phyloP scores from a whole-genome alignment of 2,329 filamentous ascomycete species.

The Diaporthe sp. region DNA sequence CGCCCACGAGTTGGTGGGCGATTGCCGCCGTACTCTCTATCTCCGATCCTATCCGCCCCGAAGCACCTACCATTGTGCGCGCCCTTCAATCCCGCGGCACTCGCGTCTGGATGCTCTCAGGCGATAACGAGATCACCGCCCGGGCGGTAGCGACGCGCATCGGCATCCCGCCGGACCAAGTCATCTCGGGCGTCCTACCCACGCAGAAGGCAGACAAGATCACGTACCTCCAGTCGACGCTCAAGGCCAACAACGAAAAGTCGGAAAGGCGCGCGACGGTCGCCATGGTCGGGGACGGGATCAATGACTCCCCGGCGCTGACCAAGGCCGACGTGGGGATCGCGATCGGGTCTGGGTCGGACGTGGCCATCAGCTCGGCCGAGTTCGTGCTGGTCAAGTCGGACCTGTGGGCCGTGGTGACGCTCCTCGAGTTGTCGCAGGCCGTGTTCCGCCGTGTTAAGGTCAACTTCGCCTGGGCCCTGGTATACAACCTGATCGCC shows the following conservation, averaged over 20 bases:
- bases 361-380: conserved; percentile 85
- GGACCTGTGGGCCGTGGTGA: conserved; percentile 77
- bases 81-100: conserved; percentile 75
- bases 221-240: conserved; percentile 68
- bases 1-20: conserved; percentile 51
- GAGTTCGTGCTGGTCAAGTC: conserved; percentile 86
- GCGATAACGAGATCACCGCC: conserved; percentile 90
- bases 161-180: conserved; percentile 79
- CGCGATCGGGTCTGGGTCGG: conserved; percentile 85
- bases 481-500: conserved; percentile 83
- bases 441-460: conserved; percentile 83
- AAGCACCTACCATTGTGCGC: conserved; percentile 74
- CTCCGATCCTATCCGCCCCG: conserved; percentile 83
- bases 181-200: conserved; percentile 89
- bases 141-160: conserved; percentile 80
- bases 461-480: conserved; percentile 88
- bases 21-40: conserved; percentile 79
- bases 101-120: conserved; percentile 91
- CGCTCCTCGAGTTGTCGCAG: conserved; percentile 78
- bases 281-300: conserved; percentile 90
- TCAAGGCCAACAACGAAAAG: conserved; percentile 52
- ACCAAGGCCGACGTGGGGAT: conserved; percentile 86
- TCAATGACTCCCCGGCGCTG: conserved; percentile 89
- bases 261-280: conserved; percentile 63
- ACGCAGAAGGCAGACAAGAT: conserved; percentile 84